Conservation (phyloP, 257 asterid species). For the Przewalskia tangutica region DNA sequence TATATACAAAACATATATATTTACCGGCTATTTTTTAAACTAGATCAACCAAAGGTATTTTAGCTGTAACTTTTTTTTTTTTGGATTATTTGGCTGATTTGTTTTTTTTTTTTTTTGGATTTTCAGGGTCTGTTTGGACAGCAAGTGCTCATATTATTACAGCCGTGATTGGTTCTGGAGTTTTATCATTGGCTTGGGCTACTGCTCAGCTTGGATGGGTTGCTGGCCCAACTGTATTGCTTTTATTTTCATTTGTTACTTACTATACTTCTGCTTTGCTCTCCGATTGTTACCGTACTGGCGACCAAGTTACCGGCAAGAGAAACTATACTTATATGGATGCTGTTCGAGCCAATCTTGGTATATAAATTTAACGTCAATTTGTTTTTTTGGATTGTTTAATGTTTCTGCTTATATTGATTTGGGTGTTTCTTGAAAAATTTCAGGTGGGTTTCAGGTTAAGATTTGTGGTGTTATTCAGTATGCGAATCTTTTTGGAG, state of each 20-base stretch:
- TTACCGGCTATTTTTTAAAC: too few species aligned
- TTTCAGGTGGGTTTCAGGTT: conserved; percentile 38
- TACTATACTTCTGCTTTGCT: conserved; percentile 44
- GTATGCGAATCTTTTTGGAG: conserved; percentile 50
- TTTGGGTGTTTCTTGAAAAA: neutral
- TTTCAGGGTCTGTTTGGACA: conserved; percentile 31
- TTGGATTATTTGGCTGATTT: neutral
- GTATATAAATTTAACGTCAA: conserved; percentile 4
- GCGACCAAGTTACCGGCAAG: conserved; percentile 21
- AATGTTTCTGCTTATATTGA: neutral
- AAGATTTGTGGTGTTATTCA: conserved; percentile 51
- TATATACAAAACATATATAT: too few species aligned
- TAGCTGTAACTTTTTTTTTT: too few species aligned
- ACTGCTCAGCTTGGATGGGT: conserved; percentile 79
- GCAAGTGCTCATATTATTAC: conserved; percentile 76
- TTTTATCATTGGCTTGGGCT: conserved; percentile 67
- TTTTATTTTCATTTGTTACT: conserved; percentile 42
- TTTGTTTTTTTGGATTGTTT: neutral
- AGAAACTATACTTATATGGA: conserved; percentile 64
- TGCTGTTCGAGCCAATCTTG: conserved; percentile 50
- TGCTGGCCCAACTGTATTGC: conserved; percentile 39
- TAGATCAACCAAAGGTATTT: too few species aligned
- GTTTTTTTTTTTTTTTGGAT: neutral
- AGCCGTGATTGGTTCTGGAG: conserved; percentile 65
- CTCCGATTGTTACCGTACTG: conserved; percentile 54